These are phyloP conservation scores for Schizopora paradoxa DNA, from an alignment of 1,284 basidiomycete genomes.

Conservation along the genomic window DNA sequence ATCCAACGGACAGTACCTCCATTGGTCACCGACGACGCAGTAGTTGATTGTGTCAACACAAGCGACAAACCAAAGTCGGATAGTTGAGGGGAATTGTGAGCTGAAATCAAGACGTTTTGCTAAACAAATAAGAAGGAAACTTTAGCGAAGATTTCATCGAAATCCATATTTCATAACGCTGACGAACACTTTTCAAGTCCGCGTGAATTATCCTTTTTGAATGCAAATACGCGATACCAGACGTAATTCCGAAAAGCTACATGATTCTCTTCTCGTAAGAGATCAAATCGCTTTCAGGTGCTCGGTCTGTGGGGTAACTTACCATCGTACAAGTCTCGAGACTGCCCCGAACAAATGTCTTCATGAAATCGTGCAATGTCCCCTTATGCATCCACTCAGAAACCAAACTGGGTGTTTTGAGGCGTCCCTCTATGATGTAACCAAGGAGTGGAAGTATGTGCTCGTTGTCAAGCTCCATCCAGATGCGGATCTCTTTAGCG, in stretches of 20 bases:
- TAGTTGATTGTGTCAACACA: too few relatives aligned
- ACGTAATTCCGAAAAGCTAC: neutral
- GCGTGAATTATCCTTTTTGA: neutral
- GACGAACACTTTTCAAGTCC: neutral
- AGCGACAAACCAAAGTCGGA: neutral
- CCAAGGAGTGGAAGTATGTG: neutral
- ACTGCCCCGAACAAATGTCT: too few relatives aligned
- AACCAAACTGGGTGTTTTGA: neutral
- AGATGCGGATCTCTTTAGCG: neutral
- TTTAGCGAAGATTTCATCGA: neutral
- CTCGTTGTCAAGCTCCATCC: neutral
- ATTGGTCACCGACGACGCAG: neutral
- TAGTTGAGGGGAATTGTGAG: neutral
- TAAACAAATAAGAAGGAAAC: neutral
- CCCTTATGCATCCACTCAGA: neutral
- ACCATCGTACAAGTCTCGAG: neutral
- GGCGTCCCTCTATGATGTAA: neutral
- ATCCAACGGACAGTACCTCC: neutral
- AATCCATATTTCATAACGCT: too few relatives aligned
- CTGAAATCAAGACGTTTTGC: neutral
- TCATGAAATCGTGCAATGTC: neutral
- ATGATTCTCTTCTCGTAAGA: neutral
- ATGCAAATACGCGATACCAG: neutral
- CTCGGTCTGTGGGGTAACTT: neutral
- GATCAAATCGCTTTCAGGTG: neutral